Conservation (phyloP, 2,329 filamentous ascomycete genomes). For the Cordyceps militaris region DNA sequence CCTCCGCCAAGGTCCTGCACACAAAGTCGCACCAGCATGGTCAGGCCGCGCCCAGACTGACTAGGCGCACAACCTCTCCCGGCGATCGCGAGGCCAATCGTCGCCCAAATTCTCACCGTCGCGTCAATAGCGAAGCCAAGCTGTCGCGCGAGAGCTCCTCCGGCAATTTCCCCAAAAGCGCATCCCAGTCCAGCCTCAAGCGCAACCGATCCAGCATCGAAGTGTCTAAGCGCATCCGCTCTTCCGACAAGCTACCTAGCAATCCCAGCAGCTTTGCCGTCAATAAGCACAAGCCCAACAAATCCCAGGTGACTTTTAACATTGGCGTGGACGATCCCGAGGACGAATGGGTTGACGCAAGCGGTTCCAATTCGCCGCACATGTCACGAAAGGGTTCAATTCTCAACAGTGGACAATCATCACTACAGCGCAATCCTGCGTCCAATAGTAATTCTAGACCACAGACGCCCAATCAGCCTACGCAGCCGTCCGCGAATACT, state of each 20-base stretch:
- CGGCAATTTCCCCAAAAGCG: conserved; percentile 45
- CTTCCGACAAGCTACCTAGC: conserved; percentile 46
- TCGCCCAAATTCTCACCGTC: conserved; percentile 33
- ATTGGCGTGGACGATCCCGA: conserved; percentile 45
- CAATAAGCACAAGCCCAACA: conserved; percentile 33
- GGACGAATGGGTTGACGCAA: conserved; percentile 63
- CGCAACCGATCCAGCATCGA: conserved; percentile 55
- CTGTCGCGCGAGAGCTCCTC: conserved; percentile 39
- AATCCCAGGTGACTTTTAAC: conserved; percentile 55
- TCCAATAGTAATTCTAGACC: conserved; percentile 25
- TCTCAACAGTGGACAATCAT: conserved; percentile 43
- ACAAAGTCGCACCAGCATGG: conserved; percentile 23
- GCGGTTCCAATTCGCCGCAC: conserved; percentile 54
- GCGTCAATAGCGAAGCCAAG: conserved; percentile 44
- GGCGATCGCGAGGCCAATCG: conserved; percentile 15
- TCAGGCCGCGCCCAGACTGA: conserved; percentile 13
- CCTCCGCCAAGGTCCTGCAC: conserved; percentile 40
- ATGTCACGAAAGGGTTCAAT: conserved; percentile 40
- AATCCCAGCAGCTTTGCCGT: conserved; percentile 44
- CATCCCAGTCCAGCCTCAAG: conserved; percentile 49
- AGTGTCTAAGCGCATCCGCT: conserved; percentile 44
- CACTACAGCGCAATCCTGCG: conserved; percentile 26
- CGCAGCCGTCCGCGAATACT: conserved; percentile 14
- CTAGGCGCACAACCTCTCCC: conserved; percentile 12
- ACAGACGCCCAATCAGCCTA: conserved; percentile 26